Evolutionary conservation across 2,329 filamentous ascomycete genomes (phyloP), one percentile per base, ranked within the genome.

Genomic region (Dothidotthia symphoricarpi): DNA sequence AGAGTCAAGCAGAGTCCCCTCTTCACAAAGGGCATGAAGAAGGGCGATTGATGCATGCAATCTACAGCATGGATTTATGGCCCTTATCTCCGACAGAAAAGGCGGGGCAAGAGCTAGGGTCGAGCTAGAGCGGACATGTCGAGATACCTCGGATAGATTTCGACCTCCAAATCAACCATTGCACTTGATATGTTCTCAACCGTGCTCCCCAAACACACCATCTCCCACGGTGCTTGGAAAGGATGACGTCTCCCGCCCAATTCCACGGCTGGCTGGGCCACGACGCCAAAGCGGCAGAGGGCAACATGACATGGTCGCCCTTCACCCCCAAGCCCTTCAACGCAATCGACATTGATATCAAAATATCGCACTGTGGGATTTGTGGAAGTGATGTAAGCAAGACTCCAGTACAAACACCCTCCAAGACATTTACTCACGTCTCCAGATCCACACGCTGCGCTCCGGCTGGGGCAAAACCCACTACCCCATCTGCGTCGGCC

Each of bases 201-300:
- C 9, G 9, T 22, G 5, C 19, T 9, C 19, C 5, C 9, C 19
- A 5, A 6, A 22, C 19, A 5, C 19, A 22, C 19, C 5, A 22
- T 6, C 19, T 22, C 5, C 19, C 19, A 22, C 19, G 19, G 9
- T n/a, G n/a, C n/a, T n/a, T n/a, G n/a, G n/a, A n/a, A n/a, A n/a
- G 5, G 5, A 64, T 59, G 61, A 36, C 49, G 29, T 58, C 59
- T 16, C 53, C 61, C 12, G 58, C 75, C 61, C 73, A 72, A 39
- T 80, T 80, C 56, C 69, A 77, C 57, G 77, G 77, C 53, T 80
- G 77, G 77, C 67, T 79, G 49, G 77, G 73, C 55, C 69, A 74
- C 24, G 73, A 75, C 61, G 53, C 68, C 22, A 63, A 65, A 41
- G 64, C 75, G 10, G 72, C 65, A 24, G 57, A 78, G 35, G 77